phyloP scores from a whole-genome alignment of 2,329 filamentous ascomycete species.

The Harringtonia lauricola region DNA sequence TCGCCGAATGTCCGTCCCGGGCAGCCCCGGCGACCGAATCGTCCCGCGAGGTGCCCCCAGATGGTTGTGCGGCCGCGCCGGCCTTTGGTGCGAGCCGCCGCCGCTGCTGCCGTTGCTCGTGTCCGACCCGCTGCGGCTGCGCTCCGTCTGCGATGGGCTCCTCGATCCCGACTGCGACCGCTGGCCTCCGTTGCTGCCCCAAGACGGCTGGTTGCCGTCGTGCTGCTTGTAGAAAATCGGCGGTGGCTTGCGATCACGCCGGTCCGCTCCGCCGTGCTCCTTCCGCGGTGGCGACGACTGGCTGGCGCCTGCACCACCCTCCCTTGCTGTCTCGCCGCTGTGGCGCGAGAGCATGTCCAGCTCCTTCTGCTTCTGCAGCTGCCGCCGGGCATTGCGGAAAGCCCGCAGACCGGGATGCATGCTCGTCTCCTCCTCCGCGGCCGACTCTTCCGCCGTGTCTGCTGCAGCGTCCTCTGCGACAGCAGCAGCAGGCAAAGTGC shows the following conservation, averaged over 20 bases:
- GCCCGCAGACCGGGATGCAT: conserved; percentile 41
- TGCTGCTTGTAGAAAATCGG: conserved; percentile 33
- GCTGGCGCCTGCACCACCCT: not conserved
- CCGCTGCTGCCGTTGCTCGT: conserved; percentile 31
- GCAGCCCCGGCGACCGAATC: conserved; percentile 34
- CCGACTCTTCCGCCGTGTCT: too few relatives aligned
- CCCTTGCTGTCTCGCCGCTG: not conserved
- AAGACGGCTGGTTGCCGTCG: conserved; percentile 30
- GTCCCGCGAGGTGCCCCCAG: conserved; percentile 11
- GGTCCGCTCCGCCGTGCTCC: conserved; percentile 10
- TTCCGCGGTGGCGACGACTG: conserved; percentile 1
- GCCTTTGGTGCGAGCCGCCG: conserved; percentile 21
- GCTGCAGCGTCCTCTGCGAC: conserved; percentile 4
- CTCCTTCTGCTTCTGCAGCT: conserved; percentile 45
- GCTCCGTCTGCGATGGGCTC: conserved; percentile 25
- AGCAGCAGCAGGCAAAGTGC: too few relatives aligned
- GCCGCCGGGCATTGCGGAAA: conserved; percentile 45
- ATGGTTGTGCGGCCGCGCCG: conserved; percentile 13
- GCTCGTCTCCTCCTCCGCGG: conserved; percentile 24
- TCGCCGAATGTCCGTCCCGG: conserved; percentile 34
- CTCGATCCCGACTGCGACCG: conserved; percentile 17
- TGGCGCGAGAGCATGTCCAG: conserved; percentile 34
- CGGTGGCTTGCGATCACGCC: conserved; percentile 31
- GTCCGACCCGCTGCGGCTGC: conserved; percentile 45
- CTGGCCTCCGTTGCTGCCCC: conserved; percentile 15